A percentile compares a stretch with the other conserved stretches of the same genome.
These are phyloP conservation scores for Lepiota subincarnata DNA, from an alignment of 768 basidiomycete genomes.

Conservation along the genomic window DNA sequence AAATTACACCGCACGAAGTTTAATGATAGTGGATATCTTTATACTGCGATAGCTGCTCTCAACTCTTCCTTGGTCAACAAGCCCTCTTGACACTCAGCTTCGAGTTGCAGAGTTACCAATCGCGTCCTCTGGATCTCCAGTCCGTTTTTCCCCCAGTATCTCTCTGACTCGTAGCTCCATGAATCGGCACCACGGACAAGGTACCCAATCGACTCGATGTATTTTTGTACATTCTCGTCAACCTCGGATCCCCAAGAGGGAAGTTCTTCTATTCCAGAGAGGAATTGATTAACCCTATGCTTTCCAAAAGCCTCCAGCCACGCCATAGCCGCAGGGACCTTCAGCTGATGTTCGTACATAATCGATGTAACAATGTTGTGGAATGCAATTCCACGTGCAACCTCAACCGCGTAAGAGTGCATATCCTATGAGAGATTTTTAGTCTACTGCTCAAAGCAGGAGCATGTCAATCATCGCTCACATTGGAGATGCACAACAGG, in stretches of 20 bases:
- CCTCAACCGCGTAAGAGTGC: conserved; percentile 19
- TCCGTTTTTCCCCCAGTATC: conserved; percentile 16
- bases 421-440: conserved; percentile 15
- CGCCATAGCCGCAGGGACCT: conserved; percentile 14
- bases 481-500: conserved; percentile 16
- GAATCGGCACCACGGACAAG: conserved; percentile 15
- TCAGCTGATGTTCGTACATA: conserved; percentile 15
- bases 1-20: no score
- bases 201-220: conserved; percentile 13
- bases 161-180: conserved; percentile 5
- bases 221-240: conserved; percentile 12
- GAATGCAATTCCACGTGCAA: conserved; percentile 14
- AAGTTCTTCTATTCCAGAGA: conserved; percentile 1
- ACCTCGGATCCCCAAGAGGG: conserved; percentile 16
- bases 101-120: conserved; percentile 16
- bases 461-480: conserved; percentile 1
- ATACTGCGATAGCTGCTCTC: not conserved
- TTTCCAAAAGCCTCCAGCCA: conserved; percentile 13
- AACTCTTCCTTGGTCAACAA: conserved; percentile 6
- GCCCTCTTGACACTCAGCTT: not conserved
- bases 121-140: conserved; percentile 18
- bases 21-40: no score
- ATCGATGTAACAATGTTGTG: conserved; percentile 21
- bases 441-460: not conserved
- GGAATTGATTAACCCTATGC: conserved; percentile 8